These are phyloP conservation scores for Xylaria sp. DNA, from an alignment of 2,329 filamentous ascomycete species.

Conservation along the genomic window DNA sequence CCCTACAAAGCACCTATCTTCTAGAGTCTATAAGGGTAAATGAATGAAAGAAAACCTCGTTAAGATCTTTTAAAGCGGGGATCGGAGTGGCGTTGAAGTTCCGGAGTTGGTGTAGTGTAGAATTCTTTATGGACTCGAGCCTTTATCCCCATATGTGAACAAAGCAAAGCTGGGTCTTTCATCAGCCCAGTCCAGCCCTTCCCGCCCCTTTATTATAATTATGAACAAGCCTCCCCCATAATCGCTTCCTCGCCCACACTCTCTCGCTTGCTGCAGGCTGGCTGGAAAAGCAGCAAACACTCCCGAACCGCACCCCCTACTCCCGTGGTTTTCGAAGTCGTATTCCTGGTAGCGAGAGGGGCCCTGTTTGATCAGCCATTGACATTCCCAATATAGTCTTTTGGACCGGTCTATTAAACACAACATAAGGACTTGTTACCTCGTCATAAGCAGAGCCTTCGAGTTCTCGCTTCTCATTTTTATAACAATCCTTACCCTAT, in stretches of 20 bases:
- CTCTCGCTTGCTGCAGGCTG: background rate
- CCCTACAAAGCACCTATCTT: too few species aligned
- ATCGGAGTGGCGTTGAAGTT: too few species aligned
- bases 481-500: conserved; percentile 19
- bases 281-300: conserved; percentile 15
- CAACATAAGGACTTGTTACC: conserved; percentile 11
- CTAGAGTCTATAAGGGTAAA: too few species aligned
- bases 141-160: background rate
- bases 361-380: conserved; percentile 34
- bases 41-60: too few species aligned
- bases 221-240: conserved; percentile 7
- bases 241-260: background rate
- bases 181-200: conserved; percentile 19
- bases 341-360: conserved; percentile 24
- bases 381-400: conserved; percentile 26
- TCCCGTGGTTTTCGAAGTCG: conserved; percentile 18
- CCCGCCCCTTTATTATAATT: conserved; percentile 30
- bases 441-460: conserved; percentile 16
- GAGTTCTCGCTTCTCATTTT: conserved; percentile 8
- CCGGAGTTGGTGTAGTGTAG: background rate
- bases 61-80: too few species aligned
- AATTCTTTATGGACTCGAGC: background rate
- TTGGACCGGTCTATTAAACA: conserved; percentile 18
- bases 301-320: conserved; percentile 14
- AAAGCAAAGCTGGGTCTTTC: conserved; percentile 7